Evolutionary conservation across 192 early-diverging fungal species (phyloP), one percentile per base, ranked within the genome.

Genomic region (Coemansia furcata): DNA sequence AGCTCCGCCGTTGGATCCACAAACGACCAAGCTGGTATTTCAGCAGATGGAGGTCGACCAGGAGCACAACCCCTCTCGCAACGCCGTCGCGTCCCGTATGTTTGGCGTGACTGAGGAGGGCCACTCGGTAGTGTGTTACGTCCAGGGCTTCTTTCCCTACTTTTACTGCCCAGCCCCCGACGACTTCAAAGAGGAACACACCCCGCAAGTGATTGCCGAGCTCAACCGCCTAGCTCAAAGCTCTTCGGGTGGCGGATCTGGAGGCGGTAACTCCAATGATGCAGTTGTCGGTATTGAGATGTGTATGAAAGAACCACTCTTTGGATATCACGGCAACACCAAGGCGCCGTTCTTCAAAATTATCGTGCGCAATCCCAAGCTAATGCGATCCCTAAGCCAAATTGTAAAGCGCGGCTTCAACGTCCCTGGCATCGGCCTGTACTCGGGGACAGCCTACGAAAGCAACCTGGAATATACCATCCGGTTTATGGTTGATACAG

Each of bases 31-130:
- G 19, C 73, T 86, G 86, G 91, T 95, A 1, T 99, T 99, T 65
- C 96, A 98, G 76, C 97, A 99, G 72, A 90, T 99, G 77, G 97
- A 99, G 65, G 85, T 93, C 36, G 95, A 97, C 67, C 95, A 99
- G 38, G 86, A 89, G 74, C 85, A 86, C 57, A 85, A 88, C 44
- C 64, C 74, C 4, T 40, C 39, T 23, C 49, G 62, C 14, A 86
- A 87, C 29, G 60, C 72, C 15, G 88, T 93, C 8, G 78, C 87
- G 6, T 70, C 94, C 43, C 87, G 95, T 3, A 82, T 98, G 83
- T 97, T 80, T 74, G 97, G 97, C 44, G 83, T 94, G 8, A 97
- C 94, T 1, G 87, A 89, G 65, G 92, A 91, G 68, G 97, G 97
- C n/a, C 79, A 97, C 66, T 93, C 91, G 54, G 93, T 98, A 30